Conservation (phyloP, 192 early-diverging fungal species). For the Linnemannia exigua region DNA sequence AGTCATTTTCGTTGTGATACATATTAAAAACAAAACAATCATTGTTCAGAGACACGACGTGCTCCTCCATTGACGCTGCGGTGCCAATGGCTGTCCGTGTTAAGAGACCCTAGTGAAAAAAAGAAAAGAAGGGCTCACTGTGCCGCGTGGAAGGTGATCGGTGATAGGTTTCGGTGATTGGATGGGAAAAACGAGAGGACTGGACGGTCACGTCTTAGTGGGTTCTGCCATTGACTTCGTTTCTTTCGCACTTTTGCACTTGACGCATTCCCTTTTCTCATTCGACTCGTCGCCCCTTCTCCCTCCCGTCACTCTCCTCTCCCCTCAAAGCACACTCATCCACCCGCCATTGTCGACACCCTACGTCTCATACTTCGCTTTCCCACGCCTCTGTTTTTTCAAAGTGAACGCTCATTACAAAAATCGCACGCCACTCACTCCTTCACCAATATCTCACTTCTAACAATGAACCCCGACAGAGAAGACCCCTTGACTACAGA, state of each 20-base stretch:
- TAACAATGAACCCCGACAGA: not conserved
- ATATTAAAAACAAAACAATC: not conserved
- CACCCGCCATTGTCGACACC: not conserved
- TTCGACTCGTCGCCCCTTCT: not conserved
- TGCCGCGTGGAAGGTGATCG: not conserved
- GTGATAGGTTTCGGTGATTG: not conserved
- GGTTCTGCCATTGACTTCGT: not conserved
- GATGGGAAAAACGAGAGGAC: not conserved
- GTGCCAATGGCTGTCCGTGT: not conserved
- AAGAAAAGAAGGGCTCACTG: not conserved
- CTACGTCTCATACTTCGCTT: not conserved
- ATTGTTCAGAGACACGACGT: not conserved
- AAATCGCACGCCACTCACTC: not conserved
- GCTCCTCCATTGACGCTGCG: not conserved
- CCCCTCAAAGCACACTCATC: not conserved
- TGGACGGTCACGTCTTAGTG: not conserved
- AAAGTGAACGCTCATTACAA: not conserved
- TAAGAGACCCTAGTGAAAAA: not conserved
- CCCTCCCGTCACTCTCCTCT: not conserved
- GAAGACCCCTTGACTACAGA: conserved; percentile 20
- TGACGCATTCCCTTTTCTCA: not conserved
- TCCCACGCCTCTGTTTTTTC: not conserved
- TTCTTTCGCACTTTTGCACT: not conserved
- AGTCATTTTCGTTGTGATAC: not conserved
- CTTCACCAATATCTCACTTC: not conserved